phyloP scores from a whole-genome alignment of 2,329 filamentous ascomycete species.

The Alternaria brassicae region DNA sequence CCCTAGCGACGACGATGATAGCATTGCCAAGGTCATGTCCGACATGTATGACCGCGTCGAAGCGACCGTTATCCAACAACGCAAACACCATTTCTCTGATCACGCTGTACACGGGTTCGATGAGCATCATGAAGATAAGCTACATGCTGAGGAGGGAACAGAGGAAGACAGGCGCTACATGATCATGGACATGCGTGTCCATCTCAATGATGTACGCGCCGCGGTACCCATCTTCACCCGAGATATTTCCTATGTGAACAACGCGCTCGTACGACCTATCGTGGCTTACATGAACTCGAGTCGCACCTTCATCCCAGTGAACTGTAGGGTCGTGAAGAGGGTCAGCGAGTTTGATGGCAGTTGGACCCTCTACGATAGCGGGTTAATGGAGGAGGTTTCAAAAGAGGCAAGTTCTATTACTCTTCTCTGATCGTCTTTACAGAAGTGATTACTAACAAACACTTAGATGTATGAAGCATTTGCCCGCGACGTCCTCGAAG shows the following conservation, averaged over 20 bases:
- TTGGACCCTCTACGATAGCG: conserved; percentile 94
- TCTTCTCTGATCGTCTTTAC: not conserved
- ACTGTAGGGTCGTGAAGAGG: conserved; percentile 91
- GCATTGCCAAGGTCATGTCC: conserved; percentile 92
- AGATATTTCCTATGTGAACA: conserved; percentile 94
- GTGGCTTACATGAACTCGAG: conserved; percentile 98
- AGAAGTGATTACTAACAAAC: conserved; percentile 8
- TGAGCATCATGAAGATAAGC: conserved; percentile 27
- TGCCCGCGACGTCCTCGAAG: conserved; percentile 86
- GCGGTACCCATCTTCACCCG: conserved; percentile 91
- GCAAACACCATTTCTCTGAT: conserved; percentile 53
- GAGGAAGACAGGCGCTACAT: conserved; percentile 76
- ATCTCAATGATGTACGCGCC: conserved; percentile 93
- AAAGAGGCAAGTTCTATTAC: conserved; percentile 68
- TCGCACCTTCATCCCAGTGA: conserved; percentile 93
- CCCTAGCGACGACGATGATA: conserved; percentile 84
- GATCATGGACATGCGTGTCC: conserved; percentile 92
- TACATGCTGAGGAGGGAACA: conserved; percentile 13
- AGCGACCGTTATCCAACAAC: conserved; percentile 83
- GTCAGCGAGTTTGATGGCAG: conserved; percentile 89
- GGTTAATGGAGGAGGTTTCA: conserved; percentile 90
- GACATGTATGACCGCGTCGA: conserved; percentile 97
- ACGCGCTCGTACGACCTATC: conserved; percentile 91
- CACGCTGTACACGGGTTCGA: conserved; percentile 44
- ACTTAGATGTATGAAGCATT: conserved; percentile 86